Evolutionary conservation across 768 basidiomycete species (phyloP), one percentile per base, ranked within the genome.

Genomic region (Termitomyces sp.): DNA sequence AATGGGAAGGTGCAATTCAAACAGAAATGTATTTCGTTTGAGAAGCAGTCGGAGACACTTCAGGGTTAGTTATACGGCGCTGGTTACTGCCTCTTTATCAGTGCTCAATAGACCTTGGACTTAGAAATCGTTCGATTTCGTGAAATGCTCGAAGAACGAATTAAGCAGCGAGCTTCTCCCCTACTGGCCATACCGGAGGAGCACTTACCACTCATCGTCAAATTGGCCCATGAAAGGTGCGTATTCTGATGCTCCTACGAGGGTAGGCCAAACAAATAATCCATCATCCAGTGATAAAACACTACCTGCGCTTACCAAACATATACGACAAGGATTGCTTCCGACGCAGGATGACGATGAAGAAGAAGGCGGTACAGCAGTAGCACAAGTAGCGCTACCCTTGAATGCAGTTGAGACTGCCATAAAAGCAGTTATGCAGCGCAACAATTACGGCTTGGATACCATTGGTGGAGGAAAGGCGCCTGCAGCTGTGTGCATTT

Each of bases 201-300:
- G 59, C 79, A 93, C 67, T 78, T 74, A 61, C 83, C 90, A 1
- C 72, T 95, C 26, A 82, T 96, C 63, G 92, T 85, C 5, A 93
- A 94, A 69, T 71, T 94, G 41, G 83, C 83, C 0, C 89, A 93
- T 61, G 94, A 96, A 73, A 94, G 92, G 94, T 92, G 50, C 53
- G 76, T 8, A 26, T 22, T 32, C 56, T 13, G 6, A 20, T 3
- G 16, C 18, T 12, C 9, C 22, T 41, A n/a, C 31, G 14, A 22
- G 2, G 26, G 18, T 22, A 31, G 50, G 27, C 24, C 1, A 26
- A 32, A 22, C 31, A 41, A 22, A 42, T 53, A n/a, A 37, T 56
- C 20, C 26, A 56, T 36, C 34, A 42, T 58, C 34, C 57, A 96
- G 93, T 64, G 92, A 94, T 68, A 92, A 90, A 71, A 79, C 84